Conservation (phyloP, 1,284 basidiomycete genomes). For the Trichosporon inkin region DNA sequence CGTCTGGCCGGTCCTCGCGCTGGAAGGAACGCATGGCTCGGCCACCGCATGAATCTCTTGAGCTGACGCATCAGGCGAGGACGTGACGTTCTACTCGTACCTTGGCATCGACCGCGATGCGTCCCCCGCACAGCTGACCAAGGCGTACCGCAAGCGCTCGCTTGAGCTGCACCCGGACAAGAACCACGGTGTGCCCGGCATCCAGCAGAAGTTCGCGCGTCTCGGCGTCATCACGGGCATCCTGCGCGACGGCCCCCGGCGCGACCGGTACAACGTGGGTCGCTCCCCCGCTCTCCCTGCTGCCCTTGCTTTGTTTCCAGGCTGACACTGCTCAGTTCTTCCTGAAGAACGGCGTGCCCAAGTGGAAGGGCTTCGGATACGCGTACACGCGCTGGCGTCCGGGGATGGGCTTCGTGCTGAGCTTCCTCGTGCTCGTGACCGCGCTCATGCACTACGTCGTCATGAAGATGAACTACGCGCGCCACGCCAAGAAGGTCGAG, state of each 20-base stretch:
- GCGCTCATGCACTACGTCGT: constrained; percentile 73
- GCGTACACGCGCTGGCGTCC: constrained; percentile 91
- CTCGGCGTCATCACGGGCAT: constrained; percentile 81
- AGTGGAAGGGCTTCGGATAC: constrained; percentile 57
- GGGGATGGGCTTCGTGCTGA: constrained; percentile 69
- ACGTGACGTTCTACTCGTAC: constrained; percentile 85
- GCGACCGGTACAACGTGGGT: constrained; percentile 63
- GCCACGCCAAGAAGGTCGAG: constrained; percentile 66
- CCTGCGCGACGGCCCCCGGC: constrained; percentile 66
- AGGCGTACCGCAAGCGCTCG: constrained; percentile 84
- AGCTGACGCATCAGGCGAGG: constrained; percentile 58
- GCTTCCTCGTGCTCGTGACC: constrained; percentile 69
- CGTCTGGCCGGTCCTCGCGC: constrained; percentile 5
- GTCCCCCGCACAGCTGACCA: constrained; percentile 67
- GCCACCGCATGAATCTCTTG: no score
- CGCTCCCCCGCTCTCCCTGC: background rate
- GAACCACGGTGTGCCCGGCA: constrained; percentile 73
- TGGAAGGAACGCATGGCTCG: no score
- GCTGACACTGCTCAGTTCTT: constrained; percentile 40
- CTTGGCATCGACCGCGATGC: constrained; percentile 68
- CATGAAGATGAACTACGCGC: constrained; percentile 68
- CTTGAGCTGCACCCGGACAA: constrained; percentile 87
- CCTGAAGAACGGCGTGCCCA: constrained; percentile 51
- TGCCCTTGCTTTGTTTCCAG: background rate
- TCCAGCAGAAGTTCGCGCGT: constrained; percentile 80